These are phyloP conservation scores for Fusarium ambrosium DNA, from an alignment of 2,329 filamentous ascomycete species.

Conservation along the genomic window DNA sequence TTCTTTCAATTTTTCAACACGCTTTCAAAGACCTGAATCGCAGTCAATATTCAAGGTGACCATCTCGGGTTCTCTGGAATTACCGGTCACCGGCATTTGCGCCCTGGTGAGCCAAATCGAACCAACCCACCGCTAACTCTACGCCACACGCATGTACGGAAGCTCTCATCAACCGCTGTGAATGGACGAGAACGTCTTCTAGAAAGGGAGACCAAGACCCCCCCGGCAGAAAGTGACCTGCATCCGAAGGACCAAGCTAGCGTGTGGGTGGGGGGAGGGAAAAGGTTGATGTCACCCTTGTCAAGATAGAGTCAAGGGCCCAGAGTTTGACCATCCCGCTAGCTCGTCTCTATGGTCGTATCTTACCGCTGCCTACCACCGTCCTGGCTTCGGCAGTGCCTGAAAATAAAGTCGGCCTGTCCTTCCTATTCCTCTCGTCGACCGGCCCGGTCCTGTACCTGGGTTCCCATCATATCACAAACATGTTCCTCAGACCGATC, in stretches of 20 bases:
- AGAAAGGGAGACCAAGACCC: slow-evolving; percentile 22
- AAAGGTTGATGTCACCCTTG: slow-evolving; percentile 22
- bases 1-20: not conserved
- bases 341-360: slow-evolving; percentile 4
- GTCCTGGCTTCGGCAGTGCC: slow-evolving; percentile 14
- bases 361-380: not conserved
- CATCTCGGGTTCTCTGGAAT: not conserved
- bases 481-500: slow-evolving; percentile 13
- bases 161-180: slow-evolving; percentile 1
- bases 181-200: slow-evolving; percentile 31
- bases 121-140: slow-evolving; percentile 6
- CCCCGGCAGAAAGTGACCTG: slow-evolving; percentile 2
- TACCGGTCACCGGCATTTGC: slow-evolving; percentile 13
- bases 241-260: slow-evolving; percentile 20
- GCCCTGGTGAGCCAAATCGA: slow-evolving; percentile 2
- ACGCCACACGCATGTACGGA: slow-evolving; percentile 30
- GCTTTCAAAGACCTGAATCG: not conserved
- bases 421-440: slow-evolving; percentile 20
- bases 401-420: slow-evolving; percentile 14
- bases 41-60: not conserved
- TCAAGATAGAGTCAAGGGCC: slow-evolving; percentile 13
- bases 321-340: slow-evolving; percentile 4
- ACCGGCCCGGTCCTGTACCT: slow-evolving; percentile 41
- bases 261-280: slow-evolving; percentile 18
- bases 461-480: slow-evolving; percentile 3